Conservation (phyloP, 208 protist species). For the Crithidia mellificae region DNA sequence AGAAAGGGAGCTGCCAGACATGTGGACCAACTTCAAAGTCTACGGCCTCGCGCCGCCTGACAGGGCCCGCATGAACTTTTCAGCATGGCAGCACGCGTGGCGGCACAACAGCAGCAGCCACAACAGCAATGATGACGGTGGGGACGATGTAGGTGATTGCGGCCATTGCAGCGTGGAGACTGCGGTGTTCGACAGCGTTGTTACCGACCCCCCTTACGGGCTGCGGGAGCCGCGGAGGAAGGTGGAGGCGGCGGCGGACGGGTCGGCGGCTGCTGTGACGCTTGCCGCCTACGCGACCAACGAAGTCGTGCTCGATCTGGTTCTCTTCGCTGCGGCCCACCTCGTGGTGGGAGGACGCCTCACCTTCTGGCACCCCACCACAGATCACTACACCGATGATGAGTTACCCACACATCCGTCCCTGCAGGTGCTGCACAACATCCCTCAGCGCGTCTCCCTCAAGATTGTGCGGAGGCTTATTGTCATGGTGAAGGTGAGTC, state of each 20-base stretch:
- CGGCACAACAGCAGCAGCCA: conserved; percentile 12
- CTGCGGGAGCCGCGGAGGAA: conserved; percentile 79
- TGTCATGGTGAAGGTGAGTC: conserved; percentile 56
- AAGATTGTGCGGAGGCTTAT: conserved; percentile 80
- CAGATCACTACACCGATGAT: conserved; percentile 75
- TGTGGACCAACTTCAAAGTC: conserved; percentile 90
- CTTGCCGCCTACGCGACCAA: conserved; percentile 41
- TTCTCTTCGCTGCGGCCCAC: conserved; percentile 89
- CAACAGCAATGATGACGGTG: no score
- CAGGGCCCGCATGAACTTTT: conserved; percentile 85
- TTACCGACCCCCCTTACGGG: conserved; percentile 93
- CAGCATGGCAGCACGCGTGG: conserved; percentile 48
- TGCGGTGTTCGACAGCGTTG: conserved; percentile 90
- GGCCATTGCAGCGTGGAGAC: no score
- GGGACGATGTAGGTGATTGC: no score
- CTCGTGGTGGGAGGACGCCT: conserved; percentile 89
- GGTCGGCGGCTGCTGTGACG: background rate
- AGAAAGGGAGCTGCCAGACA: conserved; percentile 49
- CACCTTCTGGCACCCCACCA: conserved; percentile 95
- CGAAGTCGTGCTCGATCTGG: conserved; percentile 89
- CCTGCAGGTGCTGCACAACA: conserved; percentile 70
- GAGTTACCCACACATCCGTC: conserved; percentile 94
- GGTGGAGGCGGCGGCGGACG: conserved; percentile 16
- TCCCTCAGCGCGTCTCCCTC: conserved; percentile 83
- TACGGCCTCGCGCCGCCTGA: conserved; percentile 78